A percentile compares a stretch with the other conserved stretches of the same genome.
phyloP scores from a whole-genome alignment of 345 rosid genomes.

The Eucalyptus tenuipes region DNA sequence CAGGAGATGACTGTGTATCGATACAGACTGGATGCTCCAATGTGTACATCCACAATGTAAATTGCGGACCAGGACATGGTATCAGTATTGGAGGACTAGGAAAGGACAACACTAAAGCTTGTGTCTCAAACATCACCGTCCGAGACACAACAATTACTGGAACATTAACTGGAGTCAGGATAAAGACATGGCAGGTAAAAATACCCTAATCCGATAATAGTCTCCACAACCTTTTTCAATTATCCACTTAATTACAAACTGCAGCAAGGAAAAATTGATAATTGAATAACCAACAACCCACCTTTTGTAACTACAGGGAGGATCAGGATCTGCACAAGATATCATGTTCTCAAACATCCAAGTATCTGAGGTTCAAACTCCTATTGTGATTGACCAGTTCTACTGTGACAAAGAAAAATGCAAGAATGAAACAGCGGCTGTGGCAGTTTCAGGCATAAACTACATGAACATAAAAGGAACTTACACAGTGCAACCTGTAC shows the following conservation, averaged over 20 bases:
- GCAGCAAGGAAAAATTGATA: not conserved
- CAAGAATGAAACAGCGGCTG: conserved; percentile 62
- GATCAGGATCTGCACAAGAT: conserved; percentile 73
- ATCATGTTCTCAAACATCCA: conserved; percentile 81
- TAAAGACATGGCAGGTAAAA: conserved; percentile 93
- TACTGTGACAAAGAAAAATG: conserved; percentile 59
- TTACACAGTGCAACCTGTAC: conserved; percentile 46
- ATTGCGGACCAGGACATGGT: conserved; percentile 93
- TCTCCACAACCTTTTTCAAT: not conserved
- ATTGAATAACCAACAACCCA: not conserved
- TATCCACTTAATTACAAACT: not conserved
- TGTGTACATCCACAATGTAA: conserved; percentile 49
- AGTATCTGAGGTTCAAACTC: conserved; percentile 55
- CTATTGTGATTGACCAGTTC: conserved; percentile 81
- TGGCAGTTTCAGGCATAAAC: conserved; percentile 56
- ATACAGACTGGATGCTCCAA: conserved; percentile 86
- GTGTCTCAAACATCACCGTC: conserved; percentile 76
- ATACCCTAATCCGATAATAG: not conserved
- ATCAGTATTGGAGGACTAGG: conserved; percentile 94
- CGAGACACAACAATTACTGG: conserved; percentile 45
- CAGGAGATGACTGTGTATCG: conserved; percentile 92
- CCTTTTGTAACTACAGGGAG: conserved; percentile 42
- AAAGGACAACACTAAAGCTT: conserved; percentile 52
- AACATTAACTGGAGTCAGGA: conserved; percentile 66
- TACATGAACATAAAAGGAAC: conserved; percentile 70